phyloP scores from a whole-genome alignment of 139 green algal species.

The Volvox africanus region DNA sequence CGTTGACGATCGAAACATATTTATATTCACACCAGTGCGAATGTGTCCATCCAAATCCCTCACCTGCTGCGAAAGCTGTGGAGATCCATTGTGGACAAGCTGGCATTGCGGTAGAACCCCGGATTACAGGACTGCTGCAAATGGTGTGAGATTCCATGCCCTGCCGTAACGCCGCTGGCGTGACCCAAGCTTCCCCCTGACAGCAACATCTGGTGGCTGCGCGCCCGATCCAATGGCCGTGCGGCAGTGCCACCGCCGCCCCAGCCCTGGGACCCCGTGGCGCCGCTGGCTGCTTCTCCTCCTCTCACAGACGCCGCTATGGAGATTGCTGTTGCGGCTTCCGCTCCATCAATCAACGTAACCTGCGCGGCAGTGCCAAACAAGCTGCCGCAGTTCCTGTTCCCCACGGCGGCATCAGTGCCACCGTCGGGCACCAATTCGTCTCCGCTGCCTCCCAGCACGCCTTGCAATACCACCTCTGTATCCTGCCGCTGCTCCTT shows the following conservation, averaged over 20 bases:
- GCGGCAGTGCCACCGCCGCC: neutral
- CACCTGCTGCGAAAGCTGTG: slow-evolving; percentile 20
- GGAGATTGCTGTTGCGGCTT: neutral
- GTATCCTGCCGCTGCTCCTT: neutral
- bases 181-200: neutral
- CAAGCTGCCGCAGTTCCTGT: neutral
- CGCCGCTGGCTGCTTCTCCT: too few species aligned
- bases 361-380: neutral
- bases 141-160: neutral
- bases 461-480: neutral
- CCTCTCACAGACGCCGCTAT: too few species aligned
- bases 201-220: slow-evolving; percentile 4
- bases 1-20: too few species aligned
- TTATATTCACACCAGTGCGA: neutral
- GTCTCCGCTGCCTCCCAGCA: too few species aligned
- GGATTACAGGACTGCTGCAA: neutral
- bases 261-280: too few species aligned
- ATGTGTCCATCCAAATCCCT: neutral
- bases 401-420: neutral
- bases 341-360: neutral
- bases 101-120: neutral
- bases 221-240: neutral
- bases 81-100: slow-evolving; percentile 7
- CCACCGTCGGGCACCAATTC: too few species aligned
- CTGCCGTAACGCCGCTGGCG: neutral